Evolutionary conservation across 176 grass and related monocot species (phyloP), one percentile per base, ranked within the genome.

Genomic region (Ensete ventricosum): DNA sequence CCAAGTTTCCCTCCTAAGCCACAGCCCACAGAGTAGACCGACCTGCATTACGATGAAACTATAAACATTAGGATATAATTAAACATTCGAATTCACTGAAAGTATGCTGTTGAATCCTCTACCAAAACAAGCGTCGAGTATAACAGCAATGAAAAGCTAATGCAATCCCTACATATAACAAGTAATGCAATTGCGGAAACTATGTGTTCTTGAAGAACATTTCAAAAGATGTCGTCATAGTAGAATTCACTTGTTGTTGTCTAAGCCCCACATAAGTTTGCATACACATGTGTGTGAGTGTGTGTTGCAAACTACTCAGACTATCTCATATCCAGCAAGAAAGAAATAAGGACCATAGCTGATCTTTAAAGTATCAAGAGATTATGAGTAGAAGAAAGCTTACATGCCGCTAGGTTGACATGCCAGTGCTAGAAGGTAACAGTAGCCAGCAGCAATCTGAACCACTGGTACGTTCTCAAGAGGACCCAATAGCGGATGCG

Each of bases 21-120:
- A 84, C 92, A 96, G 58, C 92, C 92, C 77, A 96, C 89, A 73
- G 89, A 92, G 75, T 89, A 96, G 54, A 96, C 87, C n/a, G 89
- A 92, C 92, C 92, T 92, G 73, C 66, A 72, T 76, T 50, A 72
- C 55, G 70, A 68, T 22, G 63, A 51, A 23, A 73, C 78, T 20
- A 48, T n/a, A n/a, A 69, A 50, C 51, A 20, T 81, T 27, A 67
- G 51, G 65, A 66, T 22, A 69, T 49, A 43, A 77, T 75, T 23
- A 4, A 72, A 4, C 50, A 20, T 5, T 72, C 10, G 21, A 22
- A 71, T 21, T 49, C 9, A 20, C 22, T 19, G 48, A 52, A 34
- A 71, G 9, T 51, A 50, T 52, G 16, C 8, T 51, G 34, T 52
- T 52, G 19, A 48, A 51, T 52, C 50, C 5, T 49, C 68, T 67